Evolutionary conservation across 345 rosid species (phyloP), one percentile per base, ranked within the genome.

Genomic region (Tarenaya hassleriana): DNA sequence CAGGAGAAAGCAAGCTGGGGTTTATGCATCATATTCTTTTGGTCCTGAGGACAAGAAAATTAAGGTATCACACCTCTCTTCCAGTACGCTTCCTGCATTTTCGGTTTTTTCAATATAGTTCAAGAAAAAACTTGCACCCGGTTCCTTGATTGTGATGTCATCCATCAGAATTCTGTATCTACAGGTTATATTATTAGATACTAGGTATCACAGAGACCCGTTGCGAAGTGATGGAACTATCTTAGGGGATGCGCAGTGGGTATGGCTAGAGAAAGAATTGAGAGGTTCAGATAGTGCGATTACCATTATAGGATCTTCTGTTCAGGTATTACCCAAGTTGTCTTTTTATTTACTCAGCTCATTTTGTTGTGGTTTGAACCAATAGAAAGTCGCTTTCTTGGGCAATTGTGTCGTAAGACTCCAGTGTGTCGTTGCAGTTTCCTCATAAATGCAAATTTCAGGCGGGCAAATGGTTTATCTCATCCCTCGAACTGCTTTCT

Each of bases 131-230:
- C 7, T 58, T 24, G 3, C 42, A 21, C 58, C 10, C 20, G 56
- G 19, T 18, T 41, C 20, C 10, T 34, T 39, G 41, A 27, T 47
- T 54, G n/a, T n/a, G n/a, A n/a, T n/a, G n/a, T n/a, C n/a, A n/a
- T n/a, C n/a, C n/a, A n/a, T n/a, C n/a, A n/a, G n/a, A n/a, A n/a
- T n/a, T n/a, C n/a, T 48, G 38, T 47, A 55, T 68, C 24, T 57
- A 34, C 71, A 88, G 95, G 70, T 82, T 60, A 77, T 88, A 70
- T 70, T 88, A 15, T 76, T 88, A 34, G 95, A 88, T 49, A 84
- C 91, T 0, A 81, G 97, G 70, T 85, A 84, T 68, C 84, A 88
- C 52, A 71, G 95, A 63, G 88, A 88, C 65, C 85, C 92, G 68
- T 45, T 88, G 50, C 56, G 19, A 42, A 85, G 89, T 46, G 83